These are phyloP conservation scores for Pythium rhizo-oryzae DNA, from an alignment of 352 stramenopile species.

Conservation along the genomic window DNA sequence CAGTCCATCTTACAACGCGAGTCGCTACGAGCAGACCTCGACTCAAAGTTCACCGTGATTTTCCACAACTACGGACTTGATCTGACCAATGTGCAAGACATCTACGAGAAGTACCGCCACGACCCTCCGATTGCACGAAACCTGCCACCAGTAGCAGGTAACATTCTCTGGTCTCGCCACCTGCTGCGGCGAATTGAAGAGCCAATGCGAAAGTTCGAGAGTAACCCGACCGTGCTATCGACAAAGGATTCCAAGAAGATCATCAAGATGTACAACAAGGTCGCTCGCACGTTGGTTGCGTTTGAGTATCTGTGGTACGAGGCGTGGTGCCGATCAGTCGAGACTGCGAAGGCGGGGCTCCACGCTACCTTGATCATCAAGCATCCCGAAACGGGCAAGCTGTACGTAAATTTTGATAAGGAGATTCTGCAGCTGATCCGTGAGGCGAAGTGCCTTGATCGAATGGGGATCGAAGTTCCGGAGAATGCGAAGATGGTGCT, in stretches of 20 bases:
- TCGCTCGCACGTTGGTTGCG: conserved; percentile 85
- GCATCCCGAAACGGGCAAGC: conserved; percentile 66
- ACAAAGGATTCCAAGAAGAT: conserved; percentile 91
- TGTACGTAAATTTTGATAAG: conserved; percentile 91
- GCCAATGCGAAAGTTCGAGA: conserved; percentile 88
- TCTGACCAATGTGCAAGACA: conserved; percentile 80
- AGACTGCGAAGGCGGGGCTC: conserved; percentile 73
- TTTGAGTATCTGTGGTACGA: conserved; percentile 92
- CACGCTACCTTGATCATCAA: conserved; percentile 86
- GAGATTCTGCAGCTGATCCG: conserved; percentile 89
- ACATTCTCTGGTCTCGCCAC: conserved; percentile 88
- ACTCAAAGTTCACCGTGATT: conserved; percentile 91
- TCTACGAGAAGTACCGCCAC: conserved; percentile 88
- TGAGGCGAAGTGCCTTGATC: conserved; percentile 80
- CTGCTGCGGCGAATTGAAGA: conserved; percentile 87
- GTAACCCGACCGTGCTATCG: conserved; percentile 79
- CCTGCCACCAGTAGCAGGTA: conserved; percentile 80
- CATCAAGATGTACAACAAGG: conserved; percentile 92
- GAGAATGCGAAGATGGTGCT: conserved; percentile 88
- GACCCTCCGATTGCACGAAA: conserved; percentile 81
- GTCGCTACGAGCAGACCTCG: conserved; percentile 76
- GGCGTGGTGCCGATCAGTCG: conserved; percentile 82
- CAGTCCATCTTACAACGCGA: conserved; percentile 89
- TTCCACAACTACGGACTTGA: conserved; percentile 93
- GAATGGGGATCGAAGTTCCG: conserved; percentile 84